Conservation (phyloP, 2,329 filamentous ascomycete species). For the Aspergillus caelatus region DNA sequence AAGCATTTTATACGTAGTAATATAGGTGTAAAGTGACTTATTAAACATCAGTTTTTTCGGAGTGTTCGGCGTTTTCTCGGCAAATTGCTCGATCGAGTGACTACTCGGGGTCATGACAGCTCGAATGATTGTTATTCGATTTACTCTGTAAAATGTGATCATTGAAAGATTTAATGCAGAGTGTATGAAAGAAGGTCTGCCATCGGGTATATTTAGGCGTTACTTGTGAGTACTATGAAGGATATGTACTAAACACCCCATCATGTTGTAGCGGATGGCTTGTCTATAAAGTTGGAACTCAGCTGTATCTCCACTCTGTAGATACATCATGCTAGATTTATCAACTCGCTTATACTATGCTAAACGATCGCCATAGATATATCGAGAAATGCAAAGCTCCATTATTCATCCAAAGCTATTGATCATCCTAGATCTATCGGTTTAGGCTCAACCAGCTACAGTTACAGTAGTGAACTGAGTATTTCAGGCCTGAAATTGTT, state of each 20-base stretch:
- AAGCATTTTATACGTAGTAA: not conserved
- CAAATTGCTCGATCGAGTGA: not conserved
- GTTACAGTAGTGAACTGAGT: not conserved
- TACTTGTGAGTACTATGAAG: not conserved
- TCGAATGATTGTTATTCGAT: not conserved
- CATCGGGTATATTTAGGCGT: not conserved
- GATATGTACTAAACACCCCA: not conserved
- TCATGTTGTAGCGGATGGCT: too few species aligned
- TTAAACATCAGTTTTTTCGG: not conserved
- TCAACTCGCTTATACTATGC: too few species aligned
- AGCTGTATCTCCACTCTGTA: not conserved
- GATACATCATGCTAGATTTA: not conserved
- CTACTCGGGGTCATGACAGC: too few species aligned
- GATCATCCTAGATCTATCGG: not conserved
- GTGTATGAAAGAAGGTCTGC: not conserved
- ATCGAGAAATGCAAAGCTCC: not conserved
- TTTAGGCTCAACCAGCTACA: not conserved
- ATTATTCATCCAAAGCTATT: not conserved
- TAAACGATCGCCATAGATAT: not conserved
- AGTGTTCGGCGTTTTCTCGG: not conserved
- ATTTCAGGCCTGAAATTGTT: not conserved
- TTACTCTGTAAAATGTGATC: not conserved
- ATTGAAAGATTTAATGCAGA: not conserved
- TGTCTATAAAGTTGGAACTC: not conserved
- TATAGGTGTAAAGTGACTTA: not conserved